Base-by-base conservation (phyloP, 306 rosid genomes). In the Glycine tomentella region DNA sequence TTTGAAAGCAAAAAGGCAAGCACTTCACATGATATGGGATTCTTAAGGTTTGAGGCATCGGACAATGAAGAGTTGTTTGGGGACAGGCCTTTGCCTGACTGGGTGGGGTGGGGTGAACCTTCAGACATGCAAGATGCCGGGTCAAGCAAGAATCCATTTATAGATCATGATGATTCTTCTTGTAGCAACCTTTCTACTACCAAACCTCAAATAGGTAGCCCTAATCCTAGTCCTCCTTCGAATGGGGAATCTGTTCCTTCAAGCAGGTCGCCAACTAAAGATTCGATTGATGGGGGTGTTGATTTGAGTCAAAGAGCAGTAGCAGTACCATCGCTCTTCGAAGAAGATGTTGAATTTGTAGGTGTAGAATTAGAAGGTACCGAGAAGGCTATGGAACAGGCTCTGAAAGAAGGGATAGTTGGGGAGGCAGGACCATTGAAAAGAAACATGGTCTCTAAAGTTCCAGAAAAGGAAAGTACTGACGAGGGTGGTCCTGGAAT, bases 381-480 rank as follows among this genome's bases (percentile, higher is more conserved):
- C 0, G 98, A 92, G 86, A 96, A 93, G 78, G 99, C 99, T 14
- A 93, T 96, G 99, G 99, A 90, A 49, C 99, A 93, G 78, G 99
- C 99, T 70, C 93, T 96, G 42, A 96, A 96, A 87, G 98, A 96
- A 88, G 99, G 98, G 9, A 92, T 92, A 81, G 99, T 96, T 53
- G 99, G 98, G 82, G 98, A 96, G 86, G 99, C 97, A 6, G 99
- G 98, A 67, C 98, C 99, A n/a, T 83, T 96, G 90, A 93, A 91
- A 91, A 92, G 92, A 81, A 90, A 86, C 81, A 59, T 83, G 49
- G 49, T 68, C 57, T 84, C 91, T 2, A 91, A 92, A 87, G 92
- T 72, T 66, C 77, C 89, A 25, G 97, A 90, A 71, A 93, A 90
- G 74, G 98, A 93, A 53, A 87, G 84, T 42, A 72, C 95, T 0